Conservation (phyloP, 2,329 filamentous ascomycete genomes). For the Sporothrix inflata region DNA sequence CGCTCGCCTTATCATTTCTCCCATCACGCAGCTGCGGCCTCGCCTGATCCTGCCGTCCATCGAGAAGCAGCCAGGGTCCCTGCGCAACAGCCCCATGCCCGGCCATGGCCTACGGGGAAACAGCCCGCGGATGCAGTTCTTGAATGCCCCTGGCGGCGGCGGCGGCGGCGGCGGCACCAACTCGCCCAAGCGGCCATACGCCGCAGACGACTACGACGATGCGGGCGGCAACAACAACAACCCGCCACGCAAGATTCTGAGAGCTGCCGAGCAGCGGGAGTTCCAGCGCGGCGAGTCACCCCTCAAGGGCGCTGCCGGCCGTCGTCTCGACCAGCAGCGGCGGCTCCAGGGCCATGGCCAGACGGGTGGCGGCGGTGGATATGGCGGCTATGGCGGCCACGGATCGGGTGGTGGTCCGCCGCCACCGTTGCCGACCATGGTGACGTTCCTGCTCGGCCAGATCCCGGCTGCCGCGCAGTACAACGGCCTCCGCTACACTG, state of each 20-base stretch:
- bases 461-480: constrained; percentile 76
- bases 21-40: constrained; percentile 73
- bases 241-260: constrained; percentile 81
- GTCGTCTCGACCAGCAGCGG: constrained; percentile 78
- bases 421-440: constrained; percentile 72
- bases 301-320: constrained; percentile 85
- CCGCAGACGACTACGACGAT: constrained; percentile 72
- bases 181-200: constrained; percentile 65
- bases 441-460: constrained; percentile 68
- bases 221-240: constrained; percentile 45
- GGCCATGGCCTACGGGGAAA: constrained; percentile 22
- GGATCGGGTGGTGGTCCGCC: constrained; percentile 45
- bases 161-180: constrained; percentile 45
- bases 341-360: constrained; percentile 46
- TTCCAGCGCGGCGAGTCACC: constrained; percentile 88
- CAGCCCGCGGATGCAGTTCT: constrained; percentile 29
- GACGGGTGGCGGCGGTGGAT: constrained; percentile 41
- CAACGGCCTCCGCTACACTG: constrained; percentile 68
- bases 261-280: constrained; percentile 74
- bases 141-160: background rate
- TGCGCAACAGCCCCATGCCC: constrained; percentile 51
- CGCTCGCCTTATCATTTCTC: constrained; percentile 82
- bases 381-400: constrained; percentile 42
- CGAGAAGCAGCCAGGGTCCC: constrained; percentile 52
- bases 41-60: constrained; percentile 56